phyloP scores from a whole-genome alignment of 2,329 filamentous ascomycete species.

The Aspergillus latus region DNA sequence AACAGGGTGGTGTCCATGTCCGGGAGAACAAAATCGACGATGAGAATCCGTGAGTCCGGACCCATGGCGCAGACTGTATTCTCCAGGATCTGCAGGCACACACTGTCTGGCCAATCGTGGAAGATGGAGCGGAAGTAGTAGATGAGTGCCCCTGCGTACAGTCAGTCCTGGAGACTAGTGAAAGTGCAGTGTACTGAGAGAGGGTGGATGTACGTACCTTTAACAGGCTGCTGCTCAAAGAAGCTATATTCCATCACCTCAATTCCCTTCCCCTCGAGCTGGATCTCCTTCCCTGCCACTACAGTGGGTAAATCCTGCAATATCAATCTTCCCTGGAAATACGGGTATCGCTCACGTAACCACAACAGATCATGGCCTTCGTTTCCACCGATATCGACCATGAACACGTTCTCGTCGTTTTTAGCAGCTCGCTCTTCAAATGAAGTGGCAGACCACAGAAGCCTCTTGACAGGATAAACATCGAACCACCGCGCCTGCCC shows the following conservation, averaged over 20 bases:
- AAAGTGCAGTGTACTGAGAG: background rate
- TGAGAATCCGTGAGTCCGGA: conserved; percentile 34
- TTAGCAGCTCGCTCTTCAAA: conserved; percentile 12
- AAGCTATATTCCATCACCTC: conserved; percentile 38
- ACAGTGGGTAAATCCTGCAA: conserved; percentile 43
- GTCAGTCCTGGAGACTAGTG: background rate
- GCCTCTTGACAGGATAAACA: conserved; percentile 24
- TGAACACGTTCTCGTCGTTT: conserved; percentile 29
- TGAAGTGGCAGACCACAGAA: background rate
- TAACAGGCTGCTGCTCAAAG: conserved; percentile 33
- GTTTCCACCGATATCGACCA: conserved; percentile 47
- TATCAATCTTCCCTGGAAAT: conserved; percentile 37
- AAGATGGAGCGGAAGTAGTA: conserved; percentile 43
- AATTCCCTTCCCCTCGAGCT: conserved; percentile 17
- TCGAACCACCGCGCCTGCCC: conserved; percentile 35
- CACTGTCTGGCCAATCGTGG: conserved; percentile 40
- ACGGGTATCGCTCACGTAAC: conserved; percentile 33
- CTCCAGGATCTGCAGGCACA: conserved; percentile 32
- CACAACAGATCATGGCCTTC: conserved; percentile 40
- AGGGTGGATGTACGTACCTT: conserved; percentile 20
- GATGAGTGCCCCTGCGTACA: conserved; percentile 28
- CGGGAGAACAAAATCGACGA: conserved; percentile 38
- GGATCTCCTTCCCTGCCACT: conserved; percentile 11
- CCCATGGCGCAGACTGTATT: conserved; percentile 36
- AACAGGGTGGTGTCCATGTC: conserved; percentile 30